Conservation (phyloP, 2,329 filamentous ascomycete genomes). For the Sphaerulina vaccinii region DNA sequence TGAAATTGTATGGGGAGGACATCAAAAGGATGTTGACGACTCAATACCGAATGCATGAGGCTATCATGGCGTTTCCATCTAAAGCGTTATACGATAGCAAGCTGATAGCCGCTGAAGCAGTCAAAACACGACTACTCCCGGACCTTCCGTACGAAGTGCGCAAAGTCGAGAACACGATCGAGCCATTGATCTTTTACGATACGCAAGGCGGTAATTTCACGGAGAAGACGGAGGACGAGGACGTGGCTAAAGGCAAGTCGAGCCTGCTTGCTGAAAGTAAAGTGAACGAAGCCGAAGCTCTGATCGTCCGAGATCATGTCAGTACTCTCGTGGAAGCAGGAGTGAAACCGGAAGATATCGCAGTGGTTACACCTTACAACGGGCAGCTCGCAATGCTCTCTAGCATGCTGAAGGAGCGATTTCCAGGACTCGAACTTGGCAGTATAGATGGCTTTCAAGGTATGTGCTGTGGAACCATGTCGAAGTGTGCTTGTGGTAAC, state of each 20-base stretch:
- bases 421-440: constrained; percentile 85
- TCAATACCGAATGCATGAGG: constrained; percentile 97
- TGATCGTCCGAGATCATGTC: constrained; percentile 76
- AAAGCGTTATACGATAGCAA: constrained; percentile 80
- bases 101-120: constrained; percentile 75
- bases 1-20: constrained; percentile 72
- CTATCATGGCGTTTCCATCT: constrained; percentile 93
- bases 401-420: constrained; percentile 72
- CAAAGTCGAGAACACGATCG: constrained; percentile 80
- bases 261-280: constrained; percentile 72
- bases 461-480: background rate
- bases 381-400: constrained; percentile 82
- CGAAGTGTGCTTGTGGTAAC: background rate
- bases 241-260: constrained; percentile 49
- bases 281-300: constrained; percentile 87
- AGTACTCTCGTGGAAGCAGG: constrained; percentile 73
- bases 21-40: constrained; percentile 96
- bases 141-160: constrained; percentile 75
- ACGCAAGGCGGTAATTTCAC: constrained; percentile 82
- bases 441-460: constrained; percentile 92
- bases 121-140: constrained; percentile 71
- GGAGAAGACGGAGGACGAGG: constrained; percentile 72
- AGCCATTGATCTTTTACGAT: constrained; percentile 90
- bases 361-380: constrained; percentile 94
- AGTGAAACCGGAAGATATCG: constrained; percentile 78